Evolutionary conservation across 306 rosid species (phyloP).

Genomic region (Prunus dulcis): DNA sequence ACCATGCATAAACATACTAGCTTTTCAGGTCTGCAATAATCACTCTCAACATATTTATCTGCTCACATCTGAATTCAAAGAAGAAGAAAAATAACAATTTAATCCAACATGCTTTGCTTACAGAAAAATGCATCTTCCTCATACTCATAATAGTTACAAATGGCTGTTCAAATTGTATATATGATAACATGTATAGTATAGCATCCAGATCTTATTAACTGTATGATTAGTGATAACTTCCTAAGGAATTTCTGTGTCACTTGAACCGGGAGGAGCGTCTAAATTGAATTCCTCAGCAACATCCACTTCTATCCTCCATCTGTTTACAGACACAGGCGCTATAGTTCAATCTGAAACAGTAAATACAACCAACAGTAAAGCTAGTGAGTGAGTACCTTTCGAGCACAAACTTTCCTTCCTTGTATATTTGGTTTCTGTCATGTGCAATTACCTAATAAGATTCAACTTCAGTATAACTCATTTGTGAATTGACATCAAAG

Average conservation of each 20-base stretch:
- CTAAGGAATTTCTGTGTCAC: constrained; percentile 65
- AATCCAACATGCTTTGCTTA: too few relatives aligned
- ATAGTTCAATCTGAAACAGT: constrained; percentile 2
- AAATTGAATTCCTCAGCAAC: constrained; percentile 53
- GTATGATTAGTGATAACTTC: constrained; percentile 16
- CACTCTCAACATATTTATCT: too few relatives aligned
- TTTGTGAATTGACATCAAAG: background rate
- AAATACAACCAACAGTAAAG: constrained; percentile 1
- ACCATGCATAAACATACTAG: background rate
- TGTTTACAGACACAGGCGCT: constrained; percentile 7
- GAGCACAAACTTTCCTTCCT: constrained; percentile 86
- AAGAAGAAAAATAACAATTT: too few relatives aligned
- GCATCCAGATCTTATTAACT: constrained; percentile 29
- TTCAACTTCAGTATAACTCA: constrained; percentile 8
- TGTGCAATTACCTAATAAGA: constrained; percentile 62
- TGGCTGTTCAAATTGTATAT: background rate
- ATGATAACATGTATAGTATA: constrained; percentile 2
- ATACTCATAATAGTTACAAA: too few relatives aligned
- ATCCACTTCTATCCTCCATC: constrained; percentile 64
- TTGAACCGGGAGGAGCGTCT: constrained; percentile 55
- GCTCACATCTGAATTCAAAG: too few relatives aligned
- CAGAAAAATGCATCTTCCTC: too few relatives aligned
- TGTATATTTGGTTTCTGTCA: constrained; percentile 63
- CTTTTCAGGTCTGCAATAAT: too few relatives aligned
- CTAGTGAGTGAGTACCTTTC: constrained; percentile 46